Conservation (phyloP, 345 rosid genomes). For the Corymbia maculata region DNA sequence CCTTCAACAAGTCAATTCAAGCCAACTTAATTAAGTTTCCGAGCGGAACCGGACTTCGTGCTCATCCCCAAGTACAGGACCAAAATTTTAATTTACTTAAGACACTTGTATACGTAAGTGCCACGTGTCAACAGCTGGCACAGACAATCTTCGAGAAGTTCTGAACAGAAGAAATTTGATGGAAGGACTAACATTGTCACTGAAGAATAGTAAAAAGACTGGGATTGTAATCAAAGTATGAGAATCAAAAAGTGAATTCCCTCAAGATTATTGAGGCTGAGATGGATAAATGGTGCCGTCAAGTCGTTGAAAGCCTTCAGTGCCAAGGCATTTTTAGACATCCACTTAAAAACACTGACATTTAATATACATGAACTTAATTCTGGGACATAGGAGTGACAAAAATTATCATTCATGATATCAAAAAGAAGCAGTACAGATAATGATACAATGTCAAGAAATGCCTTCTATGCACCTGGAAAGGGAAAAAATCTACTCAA, state of each 20-base stretch:
- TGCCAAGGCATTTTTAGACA: background rate
- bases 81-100: too few species aligned
- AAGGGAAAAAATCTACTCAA: background rate
- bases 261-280: background rate
- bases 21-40: background rate
- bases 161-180: background rate
- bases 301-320: background rate
- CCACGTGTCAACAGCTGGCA: background rate
- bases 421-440: background rate
- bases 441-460: background rate
- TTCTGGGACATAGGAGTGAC: background rate
- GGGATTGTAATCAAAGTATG: background rate
- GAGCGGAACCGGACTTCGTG: background rate
- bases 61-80: background rate
- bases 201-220: background rate
- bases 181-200: background rate
- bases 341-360: background rate
- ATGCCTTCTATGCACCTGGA: background rate
- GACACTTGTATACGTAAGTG: background rate
- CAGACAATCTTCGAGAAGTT: background rate
- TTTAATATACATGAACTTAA: background rate
- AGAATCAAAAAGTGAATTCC: background rate
- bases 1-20: background rate
- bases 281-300: background rate
- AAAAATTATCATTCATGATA: background rate